Evolutionary conservation across 176 grass and related monocot genomes (phyloP).

Genomic region (Bromus sterilis): DNA sequence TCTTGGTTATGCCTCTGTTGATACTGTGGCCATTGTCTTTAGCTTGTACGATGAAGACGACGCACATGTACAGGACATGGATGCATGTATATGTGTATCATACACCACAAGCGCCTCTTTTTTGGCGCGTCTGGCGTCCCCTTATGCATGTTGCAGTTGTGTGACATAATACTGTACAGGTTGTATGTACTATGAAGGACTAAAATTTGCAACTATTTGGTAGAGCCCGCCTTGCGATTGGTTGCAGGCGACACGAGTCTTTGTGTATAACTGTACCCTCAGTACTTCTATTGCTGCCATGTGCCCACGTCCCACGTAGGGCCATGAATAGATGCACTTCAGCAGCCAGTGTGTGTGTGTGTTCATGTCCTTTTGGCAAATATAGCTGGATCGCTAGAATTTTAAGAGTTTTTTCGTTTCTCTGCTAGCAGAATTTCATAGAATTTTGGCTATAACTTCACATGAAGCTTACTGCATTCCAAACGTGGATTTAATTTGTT

Average conservation of each 20-base stretch:
- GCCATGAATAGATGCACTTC: neutral
- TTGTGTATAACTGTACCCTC: neutral
- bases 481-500: no score
- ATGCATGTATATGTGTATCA: neutral
- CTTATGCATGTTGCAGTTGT: neutral
- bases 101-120: slow-evolving; percentile 12
- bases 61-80: neutral
- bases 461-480: no score
- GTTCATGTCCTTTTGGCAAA: no score
- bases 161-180: neutral
- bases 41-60: slow-evolving; percentile 14
- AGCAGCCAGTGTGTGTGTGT: neutral
- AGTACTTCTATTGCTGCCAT: neutral
- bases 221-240: neutral
- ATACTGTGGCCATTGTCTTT: neutral
- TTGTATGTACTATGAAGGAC: neutral
- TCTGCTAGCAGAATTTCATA: no score
- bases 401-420: no score
- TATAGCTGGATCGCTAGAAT: no score
- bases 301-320: neutral
- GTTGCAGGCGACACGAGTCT: neutral
- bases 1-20: slow-evolving; percentile 23
- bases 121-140: slow-evolving; percentile 6
- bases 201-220: neutral
- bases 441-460: no score